Percentiles rank a stretch among this genome's conserved stretches.
phyloP scores from a whole-genome alignment of 106 monocot species.

The Agapanthus africanus region DNA sequence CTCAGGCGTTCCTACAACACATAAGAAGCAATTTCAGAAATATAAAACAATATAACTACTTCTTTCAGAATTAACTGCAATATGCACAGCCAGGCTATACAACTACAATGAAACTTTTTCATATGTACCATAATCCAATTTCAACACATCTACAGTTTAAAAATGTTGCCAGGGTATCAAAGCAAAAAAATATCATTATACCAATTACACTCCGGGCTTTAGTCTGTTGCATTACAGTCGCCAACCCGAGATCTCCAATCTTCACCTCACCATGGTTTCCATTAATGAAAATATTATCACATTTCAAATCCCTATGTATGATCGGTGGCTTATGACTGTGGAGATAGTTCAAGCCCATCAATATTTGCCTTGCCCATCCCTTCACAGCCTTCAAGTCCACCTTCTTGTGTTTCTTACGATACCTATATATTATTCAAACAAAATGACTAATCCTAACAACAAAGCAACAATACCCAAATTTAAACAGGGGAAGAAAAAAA shows the following conservation, averaged over 20 bases:
- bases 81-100: background rate
- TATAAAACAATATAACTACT: background rate
- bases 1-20: constrained; percentile 47
- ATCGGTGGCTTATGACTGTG: constrained; percentile 56
- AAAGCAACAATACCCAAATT: background rate
- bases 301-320: constrained; percentile 74
- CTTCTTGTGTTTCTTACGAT: constrained; percentile 57
- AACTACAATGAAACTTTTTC: background rate
- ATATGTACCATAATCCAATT: background rate
- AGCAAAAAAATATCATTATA: constrained; percentile 7
- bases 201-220: constrained; percentile 46
- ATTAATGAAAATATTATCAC: constrained; percentile 82
- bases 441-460: background rate
- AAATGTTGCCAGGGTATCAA: background rate
- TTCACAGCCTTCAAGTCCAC: constrained; percentile 74
- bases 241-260: constrained; percentile 74
- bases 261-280: constrained; percentile 75
- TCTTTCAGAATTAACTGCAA: constrained; percentile 1
- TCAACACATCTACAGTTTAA: background rate
- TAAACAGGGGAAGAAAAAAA: no score
- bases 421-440: constrained; percentile 32
- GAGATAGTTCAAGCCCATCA: constrained; percentile 53
- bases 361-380: constrained; percentile 67
- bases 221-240: constrained; percentile 45
- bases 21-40: constrained; percentile 2